These are phyloP conservation scores for Fraxinus anomala DNA, from an alignment of 257 asterid species.

Conservation along the genomic window DNA sequence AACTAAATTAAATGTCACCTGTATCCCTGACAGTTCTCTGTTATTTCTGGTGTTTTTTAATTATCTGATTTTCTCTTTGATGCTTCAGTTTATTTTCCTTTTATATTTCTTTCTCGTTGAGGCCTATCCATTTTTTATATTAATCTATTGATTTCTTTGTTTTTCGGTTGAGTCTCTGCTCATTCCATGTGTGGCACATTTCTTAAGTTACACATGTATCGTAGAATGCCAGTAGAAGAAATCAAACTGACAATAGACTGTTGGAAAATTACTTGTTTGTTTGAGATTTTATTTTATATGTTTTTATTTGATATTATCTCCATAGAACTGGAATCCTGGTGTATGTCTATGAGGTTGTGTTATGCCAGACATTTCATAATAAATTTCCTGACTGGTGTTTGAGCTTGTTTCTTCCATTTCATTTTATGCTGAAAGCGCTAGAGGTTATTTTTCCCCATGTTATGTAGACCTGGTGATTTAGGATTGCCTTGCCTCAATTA, in stretches of 20 bases:
- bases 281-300: not conserved
- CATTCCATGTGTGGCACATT: not conserved
- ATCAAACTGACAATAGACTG: not conserved
- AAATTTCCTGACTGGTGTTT: conserved; percentile 5
- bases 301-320: not conserved
- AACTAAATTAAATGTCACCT: conserved; percentile 9
- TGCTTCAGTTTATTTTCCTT: conserved; percentile 19
- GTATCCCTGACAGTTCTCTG: conserved; percentile 16
- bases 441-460: not conserved
- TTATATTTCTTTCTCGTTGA: conserved; percentile 7
- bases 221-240: conserved; percentile 1
- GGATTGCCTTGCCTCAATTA: not conserved
- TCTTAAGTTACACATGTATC: not conserved
- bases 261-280: conserved; percentile 21
- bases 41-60: conserved; percentile 21
- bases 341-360: conserved; percentile 22
- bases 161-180: not conserved
- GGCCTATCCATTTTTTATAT: conserved; percentile 11
- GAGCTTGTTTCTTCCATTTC: conserved; percentile 20
- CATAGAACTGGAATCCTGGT: conserved; percentile 10
- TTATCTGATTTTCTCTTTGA: conserved; percentile 15
- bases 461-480: not conserved
- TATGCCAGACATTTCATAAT: conserved; percentile 16
- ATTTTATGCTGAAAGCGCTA: not conserved
- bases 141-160: conserved; percentile 17